These are phyloP conservation scores for Cylindrotheca closterium DNA, from an alignment of 108 stramenopile genomes.

Conservation along the genomic window DNA sequence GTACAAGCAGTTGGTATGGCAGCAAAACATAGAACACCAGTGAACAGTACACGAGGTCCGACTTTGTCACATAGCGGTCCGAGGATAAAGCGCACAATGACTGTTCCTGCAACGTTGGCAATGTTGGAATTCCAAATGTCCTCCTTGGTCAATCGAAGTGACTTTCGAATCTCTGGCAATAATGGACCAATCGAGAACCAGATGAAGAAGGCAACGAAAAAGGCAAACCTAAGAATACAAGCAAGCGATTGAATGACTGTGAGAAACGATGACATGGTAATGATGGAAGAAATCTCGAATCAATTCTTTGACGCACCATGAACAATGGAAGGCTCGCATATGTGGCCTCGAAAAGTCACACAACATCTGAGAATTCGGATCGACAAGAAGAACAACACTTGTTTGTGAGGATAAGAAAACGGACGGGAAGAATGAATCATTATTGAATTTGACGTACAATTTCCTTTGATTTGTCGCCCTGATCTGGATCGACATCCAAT, in stretches of 20 bases:
- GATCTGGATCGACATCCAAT: slow-evolving; percentile 77
- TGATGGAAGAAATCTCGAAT: slow-evolving; percentile 26
- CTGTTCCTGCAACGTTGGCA: slow-evolving; percentile 63
- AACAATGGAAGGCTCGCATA: slow-evolving; percentile 88
- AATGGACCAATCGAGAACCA: slow-evolving; percentile 94
- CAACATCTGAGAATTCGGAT: too few species aligned
- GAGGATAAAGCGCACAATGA: slow-evolving; percentile 68
- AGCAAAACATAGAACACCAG: slow-evolving; percentile 48
- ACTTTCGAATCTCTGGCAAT: slow-evolving; percentile 59
- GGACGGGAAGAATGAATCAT: slow-evolving; percentile 18
- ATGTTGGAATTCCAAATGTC: slow-evolving; percentile 87
- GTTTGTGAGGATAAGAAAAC: too few species aligned
- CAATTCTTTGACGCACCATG: slow-evolving; percentile 54
- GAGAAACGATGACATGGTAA: too few species aligned
- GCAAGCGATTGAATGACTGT: too few species aligned
- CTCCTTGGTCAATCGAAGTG: slow-evolving; percentile 61
- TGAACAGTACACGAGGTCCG: slow-evolving; percentile 76
- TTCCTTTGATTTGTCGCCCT: slow-evolving; percentile 72
- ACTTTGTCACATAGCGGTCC: slow-evolving; percentile 80
- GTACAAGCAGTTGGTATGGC: slow-evolving; percentile 82
- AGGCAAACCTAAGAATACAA: slow-evolving; percentile 22
- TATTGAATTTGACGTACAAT: too few species aligned
- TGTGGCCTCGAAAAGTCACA: slow-evolving; percentile 67
- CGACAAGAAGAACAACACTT: too few species aligned
- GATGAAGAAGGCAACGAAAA: slow-evolving; percentile 83